Base-by-base conservation (phyloP, 2,329 filamentous ascomycete species). In the Fusarium algeriense region DNA sequence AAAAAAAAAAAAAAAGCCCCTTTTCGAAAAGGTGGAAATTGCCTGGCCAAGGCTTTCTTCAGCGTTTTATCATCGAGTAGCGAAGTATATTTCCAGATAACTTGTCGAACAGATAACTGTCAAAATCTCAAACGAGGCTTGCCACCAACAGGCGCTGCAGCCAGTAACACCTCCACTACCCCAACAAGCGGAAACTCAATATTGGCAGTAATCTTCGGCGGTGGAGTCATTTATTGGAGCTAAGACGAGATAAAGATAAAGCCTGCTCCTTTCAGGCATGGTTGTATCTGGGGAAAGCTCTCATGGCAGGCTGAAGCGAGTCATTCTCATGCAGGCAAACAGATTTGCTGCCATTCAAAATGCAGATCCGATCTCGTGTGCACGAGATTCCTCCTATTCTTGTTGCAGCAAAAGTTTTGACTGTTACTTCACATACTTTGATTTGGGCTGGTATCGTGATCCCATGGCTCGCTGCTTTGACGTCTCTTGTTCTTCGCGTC, bases 381-480 rank as follows among this genome's bases (percentile, higher is more conserved):
- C n/a, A 20, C 28, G 23, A 9, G 4, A 19, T 30, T 7, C 23
- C 35, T 20, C 52, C 52, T 28, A 48, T 55, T 55, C 38, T 55
- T 55, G 52, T 10, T 11, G 17, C 6, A 37, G 6, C 19, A 20
- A 26, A 35, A 14, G 2, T 35, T 12, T 48, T 28, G 8, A 48
- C 26, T 34, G 5, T 13, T 3, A 6, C 35, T 15, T 13, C 7
- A 34, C 12, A 30, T 49, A 7, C 5, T 45, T n/a, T 43, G 10
- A 63, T 75, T 35, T 76, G 70, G 56, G 70, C 56, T 23, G 63
- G 60, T 8, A 43, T 70, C 2, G 62, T 55, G 26, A 74, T 76
- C 17, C 70, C 73, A n/a, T 76, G 71, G 75, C 23, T 67, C 32
- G 75, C 70, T 6, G 73, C 75, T 2, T 12, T 74, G 14, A 28